phyloP scores from a whole-genome alignment of 129 eudicot genomes.

The Rutidosis leptorrhynchoides region DNA sequence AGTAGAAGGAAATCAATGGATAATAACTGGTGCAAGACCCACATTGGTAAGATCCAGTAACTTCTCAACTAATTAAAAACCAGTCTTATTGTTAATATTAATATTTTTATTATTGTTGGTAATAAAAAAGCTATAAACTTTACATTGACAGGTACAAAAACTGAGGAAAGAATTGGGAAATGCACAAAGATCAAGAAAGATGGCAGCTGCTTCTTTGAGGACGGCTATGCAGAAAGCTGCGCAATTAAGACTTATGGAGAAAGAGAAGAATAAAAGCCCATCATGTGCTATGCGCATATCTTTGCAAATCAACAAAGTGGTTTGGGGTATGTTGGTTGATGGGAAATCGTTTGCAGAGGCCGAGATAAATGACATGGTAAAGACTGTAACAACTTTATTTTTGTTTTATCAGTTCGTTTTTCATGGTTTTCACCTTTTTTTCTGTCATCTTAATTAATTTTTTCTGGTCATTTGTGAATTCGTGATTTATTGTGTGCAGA shows the following conservation, averaged over 20 bases:
- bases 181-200: slow-evolving; percentile 74
- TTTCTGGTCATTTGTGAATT: slow-evolving; percentile 1
- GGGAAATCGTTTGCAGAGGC: slow-evolving; percentile 98
- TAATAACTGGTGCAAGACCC: slow-evolving; percentile 74
- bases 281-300: slow-evolving; percentile 99
- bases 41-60: slow-evolving; percentile 49
- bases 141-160: slow-evolving; percentile 60
- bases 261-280: slow-evolving; percentile 93
- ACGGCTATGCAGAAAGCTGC: slow-evolving; percentile 94
- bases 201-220: slow-evolving; percentile 76
- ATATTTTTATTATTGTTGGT: background rate
- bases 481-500: slow-evolving; percentile 48
- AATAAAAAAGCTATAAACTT: slow-evolving; percentile 19
- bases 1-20: slow-evolving; percentile 65
- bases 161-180: slow-evolving; percentile 65
- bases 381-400: slow-evolving; percentile 10
- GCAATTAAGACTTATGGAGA: slow-evolving; percentile 82
- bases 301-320: slow-evolving; percentile 82
- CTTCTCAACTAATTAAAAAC: slow-evolving; percentile 15
- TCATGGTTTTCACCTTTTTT: background rate
- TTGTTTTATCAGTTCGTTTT: background rate
- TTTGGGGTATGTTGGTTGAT: slow-evolving; percentile 98
- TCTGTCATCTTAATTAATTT: background rate
- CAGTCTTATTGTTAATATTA: slow-evolving; percentile 12
- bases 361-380: slow-evolving; percentile 94